Evolutionary conservation across 441 rosid species (phyloP).

Genomic region (Pelargonium fulgidum): DNA sequence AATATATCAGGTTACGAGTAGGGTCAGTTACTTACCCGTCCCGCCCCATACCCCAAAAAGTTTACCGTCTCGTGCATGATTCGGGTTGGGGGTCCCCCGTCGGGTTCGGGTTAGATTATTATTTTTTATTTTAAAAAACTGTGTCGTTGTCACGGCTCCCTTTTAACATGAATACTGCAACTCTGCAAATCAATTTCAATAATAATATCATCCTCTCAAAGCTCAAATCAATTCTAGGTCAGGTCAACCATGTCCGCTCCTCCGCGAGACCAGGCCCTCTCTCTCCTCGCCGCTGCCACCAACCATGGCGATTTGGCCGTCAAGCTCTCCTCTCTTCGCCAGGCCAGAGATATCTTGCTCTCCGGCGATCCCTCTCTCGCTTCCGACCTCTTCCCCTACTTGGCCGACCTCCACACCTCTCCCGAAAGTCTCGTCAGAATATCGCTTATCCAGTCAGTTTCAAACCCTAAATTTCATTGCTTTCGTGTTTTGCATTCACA

Average conservation of each 20-base stretch:
- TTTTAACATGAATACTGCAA: too few species aligned
- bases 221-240: background rate
- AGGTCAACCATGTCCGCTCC: constrained; percentile 23
- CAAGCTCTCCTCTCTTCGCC: constrained; percentile 85
- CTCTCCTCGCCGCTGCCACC: constrained; percentile 84
- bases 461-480: constrained; percentile 28
- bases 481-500: background rate
- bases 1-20: too few species aligned
- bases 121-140: background rate
- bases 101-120: too few species aligned
- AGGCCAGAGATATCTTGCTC: constrained; percentile 65
- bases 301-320: constrained; percentile 85
- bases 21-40: too few species aligned
- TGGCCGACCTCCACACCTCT: constrained; percentile 73
- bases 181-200: too few species aligned
- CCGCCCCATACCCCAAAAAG: too few species aligned
- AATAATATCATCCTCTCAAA: too few species aligned
- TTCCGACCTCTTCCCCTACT: constrained; percentile 70
- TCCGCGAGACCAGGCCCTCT: constrained; percentile 64
- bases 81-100: too few species aligned
- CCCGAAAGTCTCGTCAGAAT: constrained; percentile 73
- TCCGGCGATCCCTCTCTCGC: constrained; percentile 65
- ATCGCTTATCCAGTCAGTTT: constrained; percentile 74
- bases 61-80: too few species aligned
- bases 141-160: too few species aligned